Evolutionary conservation across 768 basidiomycete genomes (phyloP).

Genomic region (Lactarius akahatsu): DNA sequence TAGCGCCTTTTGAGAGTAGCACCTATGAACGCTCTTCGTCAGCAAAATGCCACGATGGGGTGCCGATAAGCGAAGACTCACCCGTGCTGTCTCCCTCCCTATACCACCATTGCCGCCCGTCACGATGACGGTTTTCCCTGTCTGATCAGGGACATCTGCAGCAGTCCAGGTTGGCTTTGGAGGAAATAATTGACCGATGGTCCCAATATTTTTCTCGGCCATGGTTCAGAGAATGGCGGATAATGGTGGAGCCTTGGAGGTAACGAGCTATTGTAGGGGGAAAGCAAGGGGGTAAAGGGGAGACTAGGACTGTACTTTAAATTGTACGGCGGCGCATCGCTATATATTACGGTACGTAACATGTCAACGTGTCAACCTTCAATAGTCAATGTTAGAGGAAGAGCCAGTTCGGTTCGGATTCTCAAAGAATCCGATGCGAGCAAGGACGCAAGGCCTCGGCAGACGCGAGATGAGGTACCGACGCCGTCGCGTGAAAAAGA

Average conservation of each 20-base stretch:
- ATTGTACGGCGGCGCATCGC: too few relatives aligned
- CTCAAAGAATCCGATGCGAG: too few relatives aligned
- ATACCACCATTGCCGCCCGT: slow-evolving; percentile 33
- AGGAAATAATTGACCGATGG: slow-evolving; percentile 21
- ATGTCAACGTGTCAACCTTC: too few relatives aligned
- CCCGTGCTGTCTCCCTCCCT: slow-evolving; percentile 28
- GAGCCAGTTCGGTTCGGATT: too few relatives aligned
- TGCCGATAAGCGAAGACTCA: not conserved
- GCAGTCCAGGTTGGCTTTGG: slow-evolving; percentile 23
- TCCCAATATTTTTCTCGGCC: slow-evolving; percentile 14
- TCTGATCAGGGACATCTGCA: slow-evolving; percentile 32
- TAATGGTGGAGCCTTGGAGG: not conserved
- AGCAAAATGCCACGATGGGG: not conserved
- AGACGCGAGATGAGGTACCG: too few relatives aligned
- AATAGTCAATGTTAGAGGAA: too few relatives aligned
- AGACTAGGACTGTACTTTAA: too few relatives aligned
- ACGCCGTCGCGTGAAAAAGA: too few relatives aligned
- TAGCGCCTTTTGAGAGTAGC: slow-evolving; percentile 23
- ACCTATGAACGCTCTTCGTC: slow-evolving; percentile 6
- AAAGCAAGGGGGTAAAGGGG: too few relatives aligned
- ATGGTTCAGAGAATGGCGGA: not conserved
- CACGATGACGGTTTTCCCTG: slow-evolving; percentile 32
- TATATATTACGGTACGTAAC: too few relatives aligned
- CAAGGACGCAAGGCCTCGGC: too few relatives aligned
- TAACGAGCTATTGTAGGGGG: too few relatives aligned